Evolutionary conservation across 2,329 filamentous ascomycete species (phyloP).

Genomic region (Gliomastix tumulicola): DNA sequence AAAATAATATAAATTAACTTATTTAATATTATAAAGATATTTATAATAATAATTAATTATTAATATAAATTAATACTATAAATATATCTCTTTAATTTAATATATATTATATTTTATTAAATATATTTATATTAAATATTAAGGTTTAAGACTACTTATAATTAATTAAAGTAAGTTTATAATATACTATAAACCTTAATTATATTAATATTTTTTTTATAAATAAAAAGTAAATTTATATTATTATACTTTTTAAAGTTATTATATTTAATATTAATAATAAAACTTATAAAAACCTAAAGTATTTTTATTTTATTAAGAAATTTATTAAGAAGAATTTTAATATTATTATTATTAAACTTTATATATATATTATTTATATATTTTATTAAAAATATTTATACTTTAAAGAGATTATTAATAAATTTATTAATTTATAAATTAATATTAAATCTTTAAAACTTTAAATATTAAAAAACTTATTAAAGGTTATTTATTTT

Average conservation of each 20-base stretch:
- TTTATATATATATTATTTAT: neutral
- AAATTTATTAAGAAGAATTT: neutral
- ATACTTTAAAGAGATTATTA: neutral
- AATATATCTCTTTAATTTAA: conserved; percentile 1
- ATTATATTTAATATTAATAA: conserved; percentile 1
- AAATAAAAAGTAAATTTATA: conserved; percentile 1
- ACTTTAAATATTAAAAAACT: neutral
- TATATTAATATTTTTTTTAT: conserved; percentile 1
- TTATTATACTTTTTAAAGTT: conserved; percentile 1
- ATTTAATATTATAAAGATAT: conserved; percentile 5
- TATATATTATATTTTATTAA: neutral
- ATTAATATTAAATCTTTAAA: neutral
- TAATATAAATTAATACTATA: conserved; percentile 1
- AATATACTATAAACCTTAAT: too few relatives aligned
- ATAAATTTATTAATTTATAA: neutral
- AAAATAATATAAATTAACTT: neutral
- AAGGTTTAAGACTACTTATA: neutral
- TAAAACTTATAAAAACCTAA: neutral
- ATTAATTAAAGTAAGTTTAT: conserved; percentile 3
- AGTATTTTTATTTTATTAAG: neutral
- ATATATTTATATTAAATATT: conserved; percentile 2
- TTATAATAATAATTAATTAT: conserved; percentile 3
- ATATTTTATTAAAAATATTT: neutral
- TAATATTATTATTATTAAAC: neutral
- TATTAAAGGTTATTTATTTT: neutral